Evolutionary conservation across 139 green algal genomes (phyloP), one percentile per base, ranked within the genome.

Genomic region (Zygnema cylindricum): DNA sequence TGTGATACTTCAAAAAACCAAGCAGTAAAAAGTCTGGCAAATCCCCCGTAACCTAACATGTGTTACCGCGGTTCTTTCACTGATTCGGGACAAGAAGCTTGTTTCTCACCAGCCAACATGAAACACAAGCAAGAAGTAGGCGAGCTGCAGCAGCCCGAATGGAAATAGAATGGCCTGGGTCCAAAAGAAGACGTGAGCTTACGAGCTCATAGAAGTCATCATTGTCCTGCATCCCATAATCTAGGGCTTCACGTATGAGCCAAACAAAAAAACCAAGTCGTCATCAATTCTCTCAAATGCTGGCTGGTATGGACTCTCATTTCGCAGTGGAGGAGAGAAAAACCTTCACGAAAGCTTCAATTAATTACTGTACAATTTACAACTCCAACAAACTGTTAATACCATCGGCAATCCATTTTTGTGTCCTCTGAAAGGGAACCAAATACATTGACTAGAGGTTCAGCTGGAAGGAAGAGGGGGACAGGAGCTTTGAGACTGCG

Each of bases 161-260:
- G 23, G 40, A 76, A 55, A 89, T 30, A 76, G 85, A 76, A 55
- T 89, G 85, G 38, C 77, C 81, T 2, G 77, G 35, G 35, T 89
- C 77, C 1, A 89, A 36, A 0, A 89, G 78, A 38, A 89, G 76
- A 30, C 42, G 30, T 55, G 77, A 88, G 25, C 33, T 89, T 25
- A 89, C 32, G 1, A 89, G 85, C 38, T 89, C 85, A 32, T 89
- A 89, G 1, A 89, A 35, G 0, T 89, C 85, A 57, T 89, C 85
- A 55, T 89, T 63, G 22, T 89, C 85, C 85, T 89, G 85, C 30
- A 40, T 41, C 23, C 57, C 57, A 73, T n/a, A n/a, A n/a, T n/a
- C n/a, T n/a, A n/a, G n/a, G n/a, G 57, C 57, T 35, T 30, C 30
- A 30, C 30, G 57, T 73, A 35, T 25, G 30, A 73, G 57, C 57